A percentile compares a stretch with the other conserved stretches of the same genome.
phyloP scores from a whole-genome alignment of 78 protist genomes.

The Chrysochromulina parva region DNA sequence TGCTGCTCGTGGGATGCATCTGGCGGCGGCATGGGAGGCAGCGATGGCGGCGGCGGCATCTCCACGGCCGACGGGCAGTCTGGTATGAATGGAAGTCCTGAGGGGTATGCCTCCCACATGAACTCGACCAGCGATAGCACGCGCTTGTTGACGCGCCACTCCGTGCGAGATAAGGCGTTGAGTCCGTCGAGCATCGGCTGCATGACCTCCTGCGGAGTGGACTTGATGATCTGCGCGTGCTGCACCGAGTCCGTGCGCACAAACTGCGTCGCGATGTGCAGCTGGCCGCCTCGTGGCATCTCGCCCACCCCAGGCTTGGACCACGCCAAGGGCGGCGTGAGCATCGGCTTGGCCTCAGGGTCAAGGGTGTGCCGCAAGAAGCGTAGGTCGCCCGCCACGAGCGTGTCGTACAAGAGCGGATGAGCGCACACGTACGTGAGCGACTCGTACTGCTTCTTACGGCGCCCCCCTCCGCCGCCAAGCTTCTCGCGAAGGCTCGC shows the following conservation, averaged over 20 bases:
- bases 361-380: too few species aligned
- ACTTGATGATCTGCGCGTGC: neutral
- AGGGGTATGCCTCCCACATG: neutral
- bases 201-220: neutral
- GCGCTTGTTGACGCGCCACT: constrained; percentile 74
- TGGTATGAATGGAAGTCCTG: constrained; percentile 53
- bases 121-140: neutral
- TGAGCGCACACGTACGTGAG: too few species aligned
- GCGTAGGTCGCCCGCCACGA: too few species aligned
- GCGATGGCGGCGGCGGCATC: neutral
- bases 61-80: too few species aligned
- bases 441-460: too few species aligned
- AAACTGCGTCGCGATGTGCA: neutral
- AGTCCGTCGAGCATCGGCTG: constrained; percentile 32
- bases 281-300: neutral
- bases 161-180: constrained; percentile 53
- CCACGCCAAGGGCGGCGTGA: neutral
- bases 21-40: constrained; percentile 52
- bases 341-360: neutral
- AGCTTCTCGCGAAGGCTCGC: too few species aligned
- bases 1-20: too few species aligned
- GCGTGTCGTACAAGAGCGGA: too few species aligned
- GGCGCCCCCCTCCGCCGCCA: too few species aligned
- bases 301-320: neutral
- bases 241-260: neutral